Evolutionary conservation across 768 basidiomycete species (phyloP).

Genomic region (Lactarius quietus): DNA sequence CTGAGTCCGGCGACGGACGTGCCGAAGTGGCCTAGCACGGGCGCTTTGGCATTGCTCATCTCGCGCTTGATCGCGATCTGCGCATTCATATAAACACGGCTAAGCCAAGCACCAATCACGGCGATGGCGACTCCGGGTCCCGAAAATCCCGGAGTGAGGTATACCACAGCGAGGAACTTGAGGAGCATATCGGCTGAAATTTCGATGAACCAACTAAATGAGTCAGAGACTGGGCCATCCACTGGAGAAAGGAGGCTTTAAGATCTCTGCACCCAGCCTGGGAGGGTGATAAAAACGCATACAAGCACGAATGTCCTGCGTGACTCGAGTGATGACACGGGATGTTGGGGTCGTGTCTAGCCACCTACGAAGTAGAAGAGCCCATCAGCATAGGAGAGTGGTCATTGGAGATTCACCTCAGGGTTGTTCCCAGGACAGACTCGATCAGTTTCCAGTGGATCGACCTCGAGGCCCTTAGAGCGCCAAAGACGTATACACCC

Average conservation of each 20-base stretch:
- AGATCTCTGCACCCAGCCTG: neutral
- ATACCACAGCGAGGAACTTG: constrained; percentile 38
- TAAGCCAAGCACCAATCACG: constrained; percentile 40
- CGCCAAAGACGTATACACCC: constrained; percentile 43
- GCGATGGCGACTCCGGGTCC: constrained; percentile 37
- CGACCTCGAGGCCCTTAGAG: constrained; percentile 48
- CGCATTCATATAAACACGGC: constrained; percentile 51
- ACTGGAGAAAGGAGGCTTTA: constrained; percentile 27
- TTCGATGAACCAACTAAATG: constrained; percentile 32
- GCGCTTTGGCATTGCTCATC: constrained; percentile 48
- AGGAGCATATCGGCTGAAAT: constrained; percentile 34
- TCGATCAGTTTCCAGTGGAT: constrained; percentile 52
- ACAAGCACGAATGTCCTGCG: constrained; percentile 54
- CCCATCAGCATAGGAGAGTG: neutral
- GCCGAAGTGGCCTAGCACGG: constrained; percentile 49
- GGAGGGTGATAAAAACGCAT: neutral
- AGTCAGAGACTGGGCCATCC: constrained; percentile 34
- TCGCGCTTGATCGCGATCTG: constrained; percentile 56
- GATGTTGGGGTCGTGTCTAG: constrained; percentile 49
- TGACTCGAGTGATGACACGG: constrained; percentile 62
- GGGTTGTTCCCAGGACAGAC: constrained; percentile 55
- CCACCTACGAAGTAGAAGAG: constrained; percentile 35
- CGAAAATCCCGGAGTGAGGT: constrained; percentile 40
- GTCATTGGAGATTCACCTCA: constrained; percentile 46
- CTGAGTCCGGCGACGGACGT: constrained; percentile 49